Percentiles rank a stretch among this genome's conserved stretches.
phyloP scores from a whole-genome alignment of 345 rosid genomes.

The Hevea brasiliensis region DNA sequence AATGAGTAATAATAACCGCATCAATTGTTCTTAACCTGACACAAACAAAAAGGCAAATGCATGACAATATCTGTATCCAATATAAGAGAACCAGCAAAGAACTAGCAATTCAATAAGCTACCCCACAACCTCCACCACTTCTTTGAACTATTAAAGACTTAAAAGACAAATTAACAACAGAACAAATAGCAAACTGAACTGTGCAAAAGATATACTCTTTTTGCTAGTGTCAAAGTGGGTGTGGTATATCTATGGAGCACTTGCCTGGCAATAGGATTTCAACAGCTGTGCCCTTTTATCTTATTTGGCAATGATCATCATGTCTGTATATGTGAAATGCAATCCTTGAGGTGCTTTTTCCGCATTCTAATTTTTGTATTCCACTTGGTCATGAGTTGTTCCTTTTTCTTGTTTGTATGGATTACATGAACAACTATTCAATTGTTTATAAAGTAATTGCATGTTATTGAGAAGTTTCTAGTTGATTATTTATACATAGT shows the following conservation, averaged over 20 bases:
- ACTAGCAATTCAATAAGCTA: background rate
- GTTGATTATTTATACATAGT: background rate
- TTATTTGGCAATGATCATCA: background rate
- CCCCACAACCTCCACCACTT: background rate
- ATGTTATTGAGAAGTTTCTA: background rate
- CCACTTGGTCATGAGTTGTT: background rate
- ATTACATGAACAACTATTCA: background rate
- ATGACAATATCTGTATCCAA: conserved; percentile 18
- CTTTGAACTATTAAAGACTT: background rate
- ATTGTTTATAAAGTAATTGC: background rate
- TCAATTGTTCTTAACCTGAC: conserved; percentile 97
- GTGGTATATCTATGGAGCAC: too few species aligned
- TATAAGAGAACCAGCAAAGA: conserved; percentile 22
- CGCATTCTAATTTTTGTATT: background rate
- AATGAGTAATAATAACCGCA: conserved; percentile 96
- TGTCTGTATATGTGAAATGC: background rate
- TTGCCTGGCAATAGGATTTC: background rate
- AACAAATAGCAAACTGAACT: background rate
- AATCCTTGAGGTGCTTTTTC: background rate
- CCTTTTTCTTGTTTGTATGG: background rate
- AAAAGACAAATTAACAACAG: background rate
- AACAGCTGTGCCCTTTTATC: background rate
- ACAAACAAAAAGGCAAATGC: conserved; percentile 39
- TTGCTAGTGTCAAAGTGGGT: background rate
- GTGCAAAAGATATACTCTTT: background rate